phyloP scores from a whole-genome alignment of 1,284 basidiomycete genomes.

The Ganoderma boninense region DNA sequence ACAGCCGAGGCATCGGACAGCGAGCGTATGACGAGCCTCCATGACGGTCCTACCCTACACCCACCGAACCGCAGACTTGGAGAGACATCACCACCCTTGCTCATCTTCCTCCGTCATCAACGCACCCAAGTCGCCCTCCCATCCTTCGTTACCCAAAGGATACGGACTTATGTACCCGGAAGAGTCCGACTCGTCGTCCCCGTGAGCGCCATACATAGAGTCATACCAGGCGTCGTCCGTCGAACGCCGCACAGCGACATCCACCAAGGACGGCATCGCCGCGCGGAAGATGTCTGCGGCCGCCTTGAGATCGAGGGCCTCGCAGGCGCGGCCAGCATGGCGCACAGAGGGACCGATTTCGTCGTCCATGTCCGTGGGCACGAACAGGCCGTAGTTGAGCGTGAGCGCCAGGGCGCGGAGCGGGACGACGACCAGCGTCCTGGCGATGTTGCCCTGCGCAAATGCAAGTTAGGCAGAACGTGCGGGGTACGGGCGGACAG shows the following conservation, averaged over 20 bases:
- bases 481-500: no score
- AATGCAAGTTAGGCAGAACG: not conserved
- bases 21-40: no score
- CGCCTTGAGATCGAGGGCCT: not conserved
- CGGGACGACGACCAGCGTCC: not conserved
- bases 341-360: not conserved
- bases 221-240: not conserved
- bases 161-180: not conserved
- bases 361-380: not conserved
- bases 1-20: no score
- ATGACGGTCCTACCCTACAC: no score
- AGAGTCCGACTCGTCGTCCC: not conserved
- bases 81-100: conserved; percentile 7
- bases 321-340: not conserved
- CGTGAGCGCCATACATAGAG: not conserved
- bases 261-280: conserved; percentile 9
- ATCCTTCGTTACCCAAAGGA: not conserved
- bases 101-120: conserved; percentile 17
- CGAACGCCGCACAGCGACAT: conserved; percentile 9
- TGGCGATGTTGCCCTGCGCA: conserved; percentile 10
- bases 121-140: not conserved
- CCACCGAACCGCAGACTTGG: no score
- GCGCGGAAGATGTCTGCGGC: not conserved
- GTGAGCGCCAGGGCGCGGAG: conserved; percentile 17
- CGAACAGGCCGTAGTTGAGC: conserved; percentile 16